Percentiles rank a stretch among this genome's conserved stretches.
phyloP scores from a whole-genome alignment of 768 basidiomycete species.

The Leccinum ochraceum region DNA sequence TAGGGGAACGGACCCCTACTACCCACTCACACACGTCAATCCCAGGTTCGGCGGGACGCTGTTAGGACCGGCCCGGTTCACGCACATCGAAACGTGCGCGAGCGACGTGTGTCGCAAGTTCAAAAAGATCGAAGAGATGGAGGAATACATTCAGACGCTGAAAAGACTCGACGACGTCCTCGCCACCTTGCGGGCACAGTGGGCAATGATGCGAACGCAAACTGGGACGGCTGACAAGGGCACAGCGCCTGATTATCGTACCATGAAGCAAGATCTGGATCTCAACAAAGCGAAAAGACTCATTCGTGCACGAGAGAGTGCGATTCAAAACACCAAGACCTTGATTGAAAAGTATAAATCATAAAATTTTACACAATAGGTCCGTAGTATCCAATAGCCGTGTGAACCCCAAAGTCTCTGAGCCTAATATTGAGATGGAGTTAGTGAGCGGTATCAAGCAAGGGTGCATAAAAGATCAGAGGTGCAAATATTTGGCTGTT shows the following conservation, averaged over 20 bases:
- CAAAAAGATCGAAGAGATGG: conserved; percentile 66
- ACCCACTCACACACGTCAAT: background rate
- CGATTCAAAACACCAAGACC: conserved; percentile 60
- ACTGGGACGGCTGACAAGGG: background rate
- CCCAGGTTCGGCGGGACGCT: conserved; percentile 79
- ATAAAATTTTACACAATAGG: background rate
- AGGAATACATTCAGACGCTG: conserved; percentile 58
- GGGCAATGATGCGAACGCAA: conserved; percentile 9
- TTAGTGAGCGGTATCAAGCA: conserved; percentile 13
- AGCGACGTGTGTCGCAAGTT: conserved; percentile 72
- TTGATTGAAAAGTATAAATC: conserved; percentile 46
- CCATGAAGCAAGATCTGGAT: conserved; percentile 44
- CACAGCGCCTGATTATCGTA: conserved; percentile 48
- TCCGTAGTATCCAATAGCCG: conserved; percentile 2
- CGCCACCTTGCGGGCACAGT: conserved; percentile 52
- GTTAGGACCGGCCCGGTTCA: conserved; percentile 74
- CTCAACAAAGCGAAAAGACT: conserved; percentile 65
- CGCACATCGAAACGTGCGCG: conserved; percentile 76
- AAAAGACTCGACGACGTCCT: conserved; percentile 62
- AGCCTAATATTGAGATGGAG: background rate
- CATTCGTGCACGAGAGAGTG: conserved; percentile 66
- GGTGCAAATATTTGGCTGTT: conserved; percentile 68
- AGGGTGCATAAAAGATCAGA: conserved; percentile 42
- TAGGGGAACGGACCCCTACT: background rate
- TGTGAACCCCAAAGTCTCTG: conserved; percentile 4